These are phyloP conservation scores for Aspergillus sp. DNA, from an alignment of 2,329 filamentous ascomycete species.

Conservation along the genomic window DNA sequence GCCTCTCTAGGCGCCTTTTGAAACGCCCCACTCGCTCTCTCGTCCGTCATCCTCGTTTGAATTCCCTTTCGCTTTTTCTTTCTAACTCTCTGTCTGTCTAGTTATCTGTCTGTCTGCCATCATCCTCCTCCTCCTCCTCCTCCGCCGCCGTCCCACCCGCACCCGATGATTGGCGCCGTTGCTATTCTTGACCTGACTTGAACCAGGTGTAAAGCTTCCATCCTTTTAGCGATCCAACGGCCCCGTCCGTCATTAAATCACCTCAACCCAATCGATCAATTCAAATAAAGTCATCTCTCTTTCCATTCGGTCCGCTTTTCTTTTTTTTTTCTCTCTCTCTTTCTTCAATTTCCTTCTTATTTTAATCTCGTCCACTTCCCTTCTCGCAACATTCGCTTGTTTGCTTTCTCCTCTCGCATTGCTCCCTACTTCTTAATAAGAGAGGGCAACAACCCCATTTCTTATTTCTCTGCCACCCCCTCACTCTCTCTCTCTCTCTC, in stretches of 20 bases:
- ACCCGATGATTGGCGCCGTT: not conserved
- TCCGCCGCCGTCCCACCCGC: not conserved
- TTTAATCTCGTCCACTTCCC: constrained; percentile 3
- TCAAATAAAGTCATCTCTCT: not conserved
- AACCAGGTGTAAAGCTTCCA: not conserved
- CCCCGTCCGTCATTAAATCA: not conserved
- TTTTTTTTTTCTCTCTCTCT: not conserved
- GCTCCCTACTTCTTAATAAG: not conserved
- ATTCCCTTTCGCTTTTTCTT: not conserved
- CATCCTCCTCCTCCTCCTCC: not conserved
- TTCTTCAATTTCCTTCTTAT: not conserved
- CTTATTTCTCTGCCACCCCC: constrained; percentile 5
- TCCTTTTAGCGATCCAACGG: not conserved
- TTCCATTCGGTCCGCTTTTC: not conserved
- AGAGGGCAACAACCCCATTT: not conserved
- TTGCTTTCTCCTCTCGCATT: constrained; percentile 2
- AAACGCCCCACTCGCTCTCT: constrained; percentile 17
- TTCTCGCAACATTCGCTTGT: constrained; percentile 8
- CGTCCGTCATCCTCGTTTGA: not conserved
- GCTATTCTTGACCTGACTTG: not conserved
- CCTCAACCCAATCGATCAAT: not conserved
- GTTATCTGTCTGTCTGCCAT: not conserved
- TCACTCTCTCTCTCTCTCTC: not conserved
- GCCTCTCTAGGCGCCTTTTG: constrained; percentile 19
- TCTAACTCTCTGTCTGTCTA: not conserved